phyloP scores from a whole-genome alignment of 164 flowering plant genomes.

The Aristolochia californica region DNA sequence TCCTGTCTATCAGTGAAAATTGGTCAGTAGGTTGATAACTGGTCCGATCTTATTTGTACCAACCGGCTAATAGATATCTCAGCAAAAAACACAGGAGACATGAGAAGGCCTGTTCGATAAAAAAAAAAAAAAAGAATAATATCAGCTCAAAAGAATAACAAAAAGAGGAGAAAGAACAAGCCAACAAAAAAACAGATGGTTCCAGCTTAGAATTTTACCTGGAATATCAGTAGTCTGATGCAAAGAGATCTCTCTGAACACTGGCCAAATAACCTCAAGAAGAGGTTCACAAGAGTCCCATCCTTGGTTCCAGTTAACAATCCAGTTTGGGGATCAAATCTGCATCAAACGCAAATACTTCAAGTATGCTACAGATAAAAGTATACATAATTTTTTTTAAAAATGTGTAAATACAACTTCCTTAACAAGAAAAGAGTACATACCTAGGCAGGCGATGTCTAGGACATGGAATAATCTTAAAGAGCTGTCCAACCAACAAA shows the following conservation, averaged over 20 bases:
- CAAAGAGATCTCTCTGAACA: slow-evolving; percentile 79
- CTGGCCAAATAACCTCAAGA: slow-evolving; percentile 56
- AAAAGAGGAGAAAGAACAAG: no score
- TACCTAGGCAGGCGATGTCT: slow-evolving; percentile 93
- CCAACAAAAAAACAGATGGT: no score
- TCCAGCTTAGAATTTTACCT: slow-evolving; percentile 31
- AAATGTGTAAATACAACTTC: neutral
- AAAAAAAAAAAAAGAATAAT: neutral
- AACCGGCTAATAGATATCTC: slow-evolving; percentile 80
- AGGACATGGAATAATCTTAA: slow-evolving; percentile 70
- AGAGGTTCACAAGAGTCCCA: slow-evolving; percentile 82
- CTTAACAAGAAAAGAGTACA: neutral
- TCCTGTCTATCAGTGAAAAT: neutral
- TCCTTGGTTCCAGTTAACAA: slow-evolving; percentile 86
- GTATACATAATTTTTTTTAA: neutral
- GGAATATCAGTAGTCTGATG: slow-evolving; percentile 56
- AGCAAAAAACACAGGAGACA: slow-evolving; percentile 69
- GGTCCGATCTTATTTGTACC: slow-evolving; percentile 65
- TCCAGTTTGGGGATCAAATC: slow-evolving; percentile 84
- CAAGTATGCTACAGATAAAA: neutral
- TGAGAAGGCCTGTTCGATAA: slow-evolving; percentile 50
- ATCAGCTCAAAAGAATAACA: neutral
- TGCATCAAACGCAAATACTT: slow-evolving; percentile 15
- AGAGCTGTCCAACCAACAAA: slow-evolving; percentile 40
- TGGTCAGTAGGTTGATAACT: no score